phyloP scores from a whole-genome alignment of 2,329 filamentous ascomycete genomes.

The Lomentospora prolificans region DNA sequence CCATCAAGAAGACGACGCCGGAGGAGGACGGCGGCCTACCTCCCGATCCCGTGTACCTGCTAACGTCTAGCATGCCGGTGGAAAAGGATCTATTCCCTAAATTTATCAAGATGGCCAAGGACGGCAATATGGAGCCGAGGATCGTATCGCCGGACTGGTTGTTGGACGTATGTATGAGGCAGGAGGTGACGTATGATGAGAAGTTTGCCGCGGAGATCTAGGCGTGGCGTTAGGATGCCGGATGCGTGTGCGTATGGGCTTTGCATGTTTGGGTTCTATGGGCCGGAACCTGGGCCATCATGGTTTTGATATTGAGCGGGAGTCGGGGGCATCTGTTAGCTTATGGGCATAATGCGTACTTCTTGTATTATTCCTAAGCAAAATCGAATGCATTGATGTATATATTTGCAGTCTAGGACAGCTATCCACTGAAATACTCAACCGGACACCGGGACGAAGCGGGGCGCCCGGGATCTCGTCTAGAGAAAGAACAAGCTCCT shows the following conservation, averaged over 20 bases:
- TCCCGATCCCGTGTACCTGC: constrained; percentile 69
- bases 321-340: too few species aligned
- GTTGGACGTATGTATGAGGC: constrained; percentile 78
- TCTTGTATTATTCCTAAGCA: too few species aligned
- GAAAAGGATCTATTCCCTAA: constrained; percentile 70
- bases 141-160: constrained; percentile 86
- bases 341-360: too few species aligned
- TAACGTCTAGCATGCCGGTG: constrained; percentile 56
- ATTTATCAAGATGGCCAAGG: constrained; percentile 70
- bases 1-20: constrained; percentile 51
- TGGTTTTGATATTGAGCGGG: too few species aligned
- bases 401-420: too few species aligned
- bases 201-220: constrained; percentile 41
- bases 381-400: too few species aligned
- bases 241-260: not conserved
- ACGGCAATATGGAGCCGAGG: constrained; percentile 68
- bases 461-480: too few species aligned
- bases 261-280: not conserved
- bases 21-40: constrained; percentile 53
- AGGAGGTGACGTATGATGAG: constrained; percentile 61
- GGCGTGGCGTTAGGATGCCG: not conserved
- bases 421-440: too few species aligned
- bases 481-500: too few species aligned
- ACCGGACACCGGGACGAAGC: too few species aligned
- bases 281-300: too few species aligned